phyloP scores from a whole-genome alignment of 371 early-diverging fungal genomes.

The Ecytonucleospora hepatopenaei region DNA sequence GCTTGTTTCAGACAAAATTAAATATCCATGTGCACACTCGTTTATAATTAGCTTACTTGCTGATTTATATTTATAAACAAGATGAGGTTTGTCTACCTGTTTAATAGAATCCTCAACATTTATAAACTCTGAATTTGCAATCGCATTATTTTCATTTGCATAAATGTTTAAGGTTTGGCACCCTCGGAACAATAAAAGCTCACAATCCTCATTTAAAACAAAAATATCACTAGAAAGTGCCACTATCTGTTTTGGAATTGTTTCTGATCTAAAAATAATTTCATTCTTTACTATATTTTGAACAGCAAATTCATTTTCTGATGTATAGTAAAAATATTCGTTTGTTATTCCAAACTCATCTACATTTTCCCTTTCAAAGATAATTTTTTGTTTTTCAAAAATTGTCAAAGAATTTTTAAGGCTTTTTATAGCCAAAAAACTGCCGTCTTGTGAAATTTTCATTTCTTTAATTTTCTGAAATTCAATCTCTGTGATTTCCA shows the following conservation, averaged over 20 bases:
- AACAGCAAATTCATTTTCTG: slow-evolving; percentile 15
- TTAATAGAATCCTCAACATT: not conserved
- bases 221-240: slow-evolving; percentile 1
- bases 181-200: not conserved
- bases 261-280: not conserved
- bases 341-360: slow-evolving; percentile 22
- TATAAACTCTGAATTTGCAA: not conserved
- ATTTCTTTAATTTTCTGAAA: slow-evolving; percentile 32
- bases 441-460: slow-evolving; percentile 36
- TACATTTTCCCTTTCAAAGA: slow-evolving; percentile 11
- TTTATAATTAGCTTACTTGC: not conserved
- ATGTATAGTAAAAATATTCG: slow-evolving; percentile 27
- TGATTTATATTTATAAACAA: too few species aligned
- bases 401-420: slow-evolving; percentile 22
- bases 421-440: slow-evolving; percentile 13
- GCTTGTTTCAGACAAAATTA: slow-evolving; percentile 26
- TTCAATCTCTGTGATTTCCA: not conserved
- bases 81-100: not conserved
- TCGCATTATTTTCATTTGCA: not conserved
- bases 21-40: not conserved
- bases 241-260: not conserved
- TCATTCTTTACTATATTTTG: not conserved
- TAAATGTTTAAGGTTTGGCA: not conserved
- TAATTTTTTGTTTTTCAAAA: slow-evolving; percentile 4
- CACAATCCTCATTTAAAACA: not conserved